phyloP scores from a whole-genome alignment of 1,139 yeast species.

The Williopsis jadinii region DNA sequence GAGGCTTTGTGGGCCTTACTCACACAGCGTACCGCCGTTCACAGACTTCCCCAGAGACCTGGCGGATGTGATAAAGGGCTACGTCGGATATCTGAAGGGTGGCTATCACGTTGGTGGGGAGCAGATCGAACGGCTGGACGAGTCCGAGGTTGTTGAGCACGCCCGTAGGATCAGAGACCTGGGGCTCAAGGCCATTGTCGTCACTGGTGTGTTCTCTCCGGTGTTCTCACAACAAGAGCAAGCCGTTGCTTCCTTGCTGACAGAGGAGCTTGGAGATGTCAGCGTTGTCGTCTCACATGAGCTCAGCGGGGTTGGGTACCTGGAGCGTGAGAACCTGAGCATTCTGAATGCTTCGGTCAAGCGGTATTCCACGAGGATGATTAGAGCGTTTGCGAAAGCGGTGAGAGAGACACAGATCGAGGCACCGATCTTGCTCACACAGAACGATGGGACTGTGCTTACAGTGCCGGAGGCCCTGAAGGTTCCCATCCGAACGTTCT shows the following conservation, averaged over 20 bases:
- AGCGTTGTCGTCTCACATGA: slow-evolving; percentile 31
- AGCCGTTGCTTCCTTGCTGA: slow-evolving; percentile 26
- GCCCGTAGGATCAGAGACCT: slow-evolving; percentile 24
- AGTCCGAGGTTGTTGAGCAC: slow-evolving; percentile 25
- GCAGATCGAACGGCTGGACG: slow-evolving; percentile 28
- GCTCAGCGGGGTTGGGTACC: slow-evolving; percentile 33
- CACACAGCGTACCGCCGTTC: slow-evolving; percentile 31
- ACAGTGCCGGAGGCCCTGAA: slow-evolving; percentile 29
- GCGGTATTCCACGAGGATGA: slow-evolving; percentile 31
- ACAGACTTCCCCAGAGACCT: slow-evolving; percentile 35
- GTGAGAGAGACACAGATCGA: slow-evolving; percentile 25
- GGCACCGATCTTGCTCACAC: slow-evolving; percentile 35
- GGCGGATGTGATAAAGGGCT: slow-evolving; percentile 26
- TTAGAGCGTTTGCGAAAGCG: slow-evolving; percentile 30
- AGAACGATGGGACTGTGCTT: slow-evolving; percentile 38
- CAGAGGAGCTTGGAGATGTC: slow-evolving; percentile 26
- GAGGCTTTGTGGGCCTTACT: slow-evolving; percentile 33
- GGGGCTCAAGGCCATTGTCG: slow-evolving; percentile 29
- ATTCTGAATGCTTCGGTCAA: slow-evolving; percentile 36
- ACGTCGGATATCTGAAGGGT: slow-evolving; percentile 29
- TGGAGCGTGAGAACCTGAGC: slow-evolving; percentile 37
- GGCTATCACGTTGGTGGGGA: slow-evolving; percentile 36
- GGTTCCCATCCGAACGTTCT: slow-evolving; percentile 36
- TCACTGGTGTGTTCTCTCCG: slow-evolving; percentile 35
- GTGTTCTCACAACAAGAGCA: slow-evolving; percentile 30